Base-by-base conservation (phyloP, 2,329 filamentous ascomycete genomes). In the Phyllosticta paracitricarpa region DNA sequence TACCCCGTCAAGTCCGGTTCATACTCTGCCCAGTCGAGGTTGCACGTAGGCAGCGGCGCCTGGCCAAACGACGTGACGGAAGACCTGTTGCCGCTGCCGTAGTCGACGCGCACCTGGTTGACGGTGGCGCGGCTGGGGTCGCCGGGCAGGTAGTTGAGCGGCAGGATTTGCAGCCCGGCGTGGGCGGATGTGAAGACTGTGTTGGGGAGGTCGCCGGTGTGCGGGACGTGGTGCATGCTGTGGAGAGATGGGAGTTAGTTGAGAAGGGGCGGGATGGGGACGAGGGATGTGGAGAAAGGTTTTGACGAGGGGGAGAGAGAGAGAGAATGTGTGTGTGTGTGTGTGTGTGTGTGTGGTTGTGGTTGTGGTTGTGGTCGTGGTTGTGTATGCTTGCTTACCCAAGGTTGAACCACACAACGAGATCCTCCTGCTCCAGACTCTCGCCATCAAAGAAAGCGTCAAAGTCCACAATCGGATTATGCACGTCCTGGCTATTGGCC, bases 381-480 rank as follows among this genome's bases (percentile, higher is more conserved):
- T 22, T 22, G 19, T 22, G 19, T 22, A 22, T 22, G 19, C 19
- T 19, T 56, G 28, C 54, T 22, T 56, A 33, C 54, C 54, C 79
- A 8, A 82, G 17, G 65, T 82, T 82, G 65, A 82, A 77, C 73
- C 78, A 82, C 3, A 80, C 63, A 2, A 81, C 78, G 62, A 71
- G 10, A 61, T 75, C 73, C 63, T 75, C 70, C 54, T 74, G 73
- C 25, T 76, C 74, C 4, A 77, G 61, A 63, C 68, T 67, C 65
- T 82, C 78, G 17, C 69, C 73, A 64, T 82, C 69, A 40, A 81
- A 77, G 68, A 82, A 82, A 28, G 76, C 74, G 51, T 68, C 68
- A 64, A 84, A 84, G 65, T 83, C 73, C 22, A 83, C 69, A 3
- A 79, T 71, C 4, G 82, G 82, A 58, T 82, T 74, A 2, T 72